Evolutionary conservation across 2,329 filamentous ascomycete genomes (phyloP).

Genomic region (Aspergillus sp.): DNA sequence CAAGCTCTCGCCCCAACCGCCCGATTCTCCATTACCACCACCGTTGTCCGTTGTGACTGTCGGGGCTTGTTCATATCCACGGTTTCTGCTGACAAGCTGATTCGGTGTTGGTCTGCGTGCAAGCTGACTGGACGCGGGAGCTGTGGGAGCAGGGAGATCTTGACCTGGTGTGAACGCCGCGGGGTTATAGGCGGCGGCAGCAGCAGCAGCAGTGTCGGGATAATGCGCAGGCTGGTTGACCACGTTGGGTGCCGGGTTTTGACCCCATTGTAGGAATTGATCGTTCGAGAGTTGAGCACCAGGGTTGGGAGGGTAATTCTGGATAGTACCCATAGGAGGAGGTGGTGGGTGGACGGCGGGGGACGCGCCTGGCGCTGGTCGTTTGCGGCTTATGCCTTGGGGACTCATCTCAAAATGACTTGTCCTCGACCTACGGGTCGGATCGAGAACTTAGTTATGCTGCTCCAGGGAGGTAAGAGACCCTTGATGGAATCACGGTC

Average conservation of each 20-base stretch:
- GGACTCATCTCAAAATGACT: constrained; percentile 29
- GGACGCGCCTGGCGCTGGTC: constrained; percentile 64
- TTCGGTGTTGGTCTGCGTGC: constrained; percentile 33
- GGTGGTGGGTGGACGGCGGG: constrained; percentile 52
- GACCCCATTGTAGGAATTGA: constrained; percentile 51
- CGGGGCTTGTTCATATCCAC: constrained; percentile 32
- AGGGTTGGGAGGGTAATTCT: constrained; percentile 40
- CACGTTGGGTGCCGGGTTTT: constrained; percentile 31
- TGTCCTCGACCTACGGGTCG: not conserved
- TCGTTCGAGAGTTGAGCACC: constrained; percentile 43
- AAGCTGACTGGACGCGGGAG: constrained; percentile 34
- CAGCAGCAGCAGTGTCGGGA: constrained; percentile 32
- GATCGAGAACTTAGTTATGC: too few species aligned
- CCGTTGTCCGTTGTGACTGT: constrained; percentile 23
- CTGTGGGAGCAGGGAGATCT: constrained; percentile 46
- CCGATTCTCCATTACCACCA: constrained; percentile 18
- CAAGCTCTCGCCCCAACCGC: constrained; percentile 56
- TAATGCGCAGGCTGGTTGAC: constrained; percentile 23
- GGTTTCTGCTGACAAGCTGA: constrained; percentile 33
- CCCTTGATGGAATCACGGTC: too few species aligned
- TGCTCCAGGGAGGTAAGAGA: too few species aligned
- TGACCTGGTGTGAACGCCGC: constrained; percentile 34
- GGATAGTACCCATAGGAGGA: constrained; percentile 40
- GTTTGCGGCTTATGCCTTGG: constrained; percentile 54
- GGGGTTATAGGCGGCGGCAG: constrained; percentile 17